Conservation (phyloP, 768 basidiomycete species). For the Polyporus arcularius region DNA sequence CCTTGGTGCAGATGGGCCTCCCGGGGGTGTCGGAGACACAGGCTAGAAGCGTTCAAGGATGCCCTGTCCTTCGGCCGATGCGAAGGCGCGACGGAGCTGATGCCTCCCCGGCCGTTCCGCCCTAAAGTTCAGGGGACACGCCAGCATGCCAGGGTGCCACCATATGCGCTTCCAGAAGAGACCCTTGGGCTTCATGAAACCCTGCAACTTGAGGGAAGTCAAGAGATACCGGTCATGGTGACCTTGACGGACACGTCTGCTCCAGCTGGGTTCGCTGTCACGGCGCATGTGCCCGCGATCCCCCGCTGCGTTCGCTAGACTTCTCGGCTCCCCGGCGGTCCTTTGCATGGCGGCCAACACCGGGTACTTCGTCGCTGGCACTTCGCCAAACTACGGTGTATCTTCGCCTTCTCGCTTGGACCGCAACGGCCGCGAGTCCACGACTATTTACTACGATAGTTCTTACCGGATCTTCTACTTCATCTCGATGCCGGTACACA, state of each 20-base stretch:
- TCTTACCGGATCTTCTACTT: not conserved
- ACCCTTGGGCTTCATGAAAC: not conserved
- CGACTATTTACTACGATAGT: not conserved
- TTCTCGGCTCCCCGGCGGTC: conserved; percentile 1
- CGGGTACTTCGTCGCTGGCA: not conserved
- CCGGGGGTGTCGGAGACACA: conserved; percentile 8
- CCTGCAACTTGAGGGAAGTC: not conserved
- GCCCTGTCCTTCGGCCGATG: conserved; percentile 13
- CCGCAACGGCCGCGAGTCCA: not conserved
- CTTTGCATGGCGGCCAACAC: not conserved
- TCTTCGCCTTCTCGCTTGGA: not conserved
- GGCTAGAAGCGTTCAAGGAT: not conserved
- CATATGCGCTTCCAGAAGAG: conserved; percentile 18
- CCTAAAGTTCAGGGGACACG: not conserved
- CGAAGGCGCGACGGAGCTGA: conserved; percentile 10
- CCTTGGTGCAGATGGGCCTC: not conserved
- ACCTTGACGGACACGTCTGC: not conserved
- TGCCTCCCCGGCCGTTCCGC: conserved; percentile 1
- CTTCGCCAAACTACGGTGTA: not conserved
- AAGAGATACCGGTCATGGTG: not conserved
- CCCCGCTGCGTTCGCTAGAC: conserved; percentile 3
- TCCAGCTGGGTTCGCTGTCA: conserved; percentile 1
- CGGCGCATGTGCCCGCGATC: conserved; percentile 4
- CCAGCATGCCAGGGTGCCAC: conserved; percentile 12
- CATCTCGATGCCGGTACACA: not conserved